phyloP scores from a whole-genome alignment of 768 basidiomycete species.

The Agaricus subrufescens region DNA sequence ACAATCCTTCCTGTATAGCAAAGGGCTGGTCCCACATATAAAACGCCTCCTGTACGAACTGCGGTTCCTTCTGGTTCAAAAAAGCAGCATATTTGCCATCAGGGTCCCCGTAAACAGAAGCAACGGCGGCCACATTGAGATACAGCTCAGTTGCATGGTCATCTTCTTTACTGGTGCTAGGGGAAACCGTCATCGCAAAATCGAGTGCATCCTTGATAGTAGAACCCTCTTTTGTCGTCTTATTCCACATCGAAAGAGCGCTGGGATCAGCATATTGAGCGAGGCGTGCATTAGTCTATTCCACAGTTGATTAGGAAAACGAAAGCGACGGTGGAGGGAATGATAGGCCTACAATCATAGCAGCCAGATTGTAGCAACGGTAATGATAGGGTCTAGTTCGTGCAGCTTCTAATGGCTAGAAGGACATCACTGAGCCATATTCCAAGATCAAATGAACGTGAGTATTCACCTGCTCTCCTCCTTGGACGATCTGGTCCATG shows the following conservation, averaged over 20 bases:
- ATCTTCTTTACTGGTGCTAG: conserved; percentile 25
- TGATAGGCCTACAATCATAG: conserved; percentile 51
- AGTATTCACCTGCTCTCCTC: conserved; percentile 49
- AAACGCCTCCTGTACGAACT: conserved; percentile 39
- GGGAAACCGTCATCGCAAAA: conserved; percentile 46
- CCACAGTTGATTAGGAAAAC: background rate
- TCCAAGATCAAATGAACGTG: background rate
- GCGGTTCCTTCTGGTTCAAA: conserved; percentile 31
- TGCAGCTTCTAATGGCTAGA: conserved; percentile 52
- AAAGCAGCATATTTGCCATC: conserved; percentile 49
- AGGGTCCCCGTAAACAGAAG: conserved; percentile 55
- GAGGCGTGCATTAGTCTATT: conserved; percentile 53
- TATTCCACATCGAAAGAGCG: conserved; percentile 38
- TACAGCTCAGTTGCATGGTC: conserved; percentile 45
- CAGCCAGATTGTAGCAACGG: conserved; percentile 61
- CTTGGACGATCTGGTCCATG: conserved; percentile 45
- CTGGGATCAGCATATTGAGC: conserved; percentile 40
- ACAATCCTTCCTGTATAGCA: conserved; percentile 18
- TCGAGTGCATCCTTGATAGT: conserved; percentile 59
- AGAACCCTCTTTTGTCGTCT: conserved; percentile 41
- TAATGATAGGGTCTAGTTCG: conserved; percentile 67
- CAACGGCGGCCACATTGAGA: conserved; percentile 54
- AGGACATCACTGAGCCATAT: background rate
- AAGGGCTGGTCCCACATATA: conserved; percentile 57
- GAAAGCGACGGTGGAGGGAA: background rate